These are phyloP conservation scores for Penicillium ochrochloron DNA, from an alignment of 495 filamentous ascomycete species.

Conservation along the genomic window DNA sequence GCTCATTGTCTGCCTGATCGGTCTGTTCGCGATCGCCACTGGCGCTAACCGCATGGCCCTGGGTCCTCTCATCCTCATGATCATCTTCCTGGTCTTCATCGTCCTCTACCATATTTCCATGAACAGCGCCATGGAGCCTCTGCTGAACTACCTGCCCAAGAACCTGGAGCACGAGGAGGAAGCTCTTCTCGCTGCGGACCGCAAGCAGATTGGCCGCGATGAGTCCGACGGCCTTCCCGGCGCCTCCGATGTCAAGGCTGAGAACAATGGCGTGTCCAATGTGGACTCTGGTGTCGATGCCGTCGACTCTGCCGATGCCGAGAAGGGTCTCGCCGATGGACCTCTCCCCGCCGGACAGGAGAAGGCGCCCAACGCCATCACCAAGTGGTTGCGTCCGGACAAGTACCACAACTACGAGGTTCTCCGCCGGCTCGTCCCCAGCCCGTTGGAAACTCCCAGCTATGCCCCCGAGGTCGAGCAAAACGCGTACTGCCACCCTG, in stretches of 20 bases:
- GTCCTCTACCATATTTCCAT: conserved; percentile 83
- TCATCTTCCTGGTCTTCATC: conserved; percentile 79
- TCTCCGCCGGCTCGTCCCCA: conserved; percentile 74
- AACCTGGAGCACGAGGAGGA: conserved; percentile 69
- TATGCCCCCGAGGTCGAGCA: conserved; percentile 65
- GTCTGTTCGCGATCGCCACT: conserved; percentile 76
- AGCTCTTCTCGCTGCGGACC: conserved; percentile 55
- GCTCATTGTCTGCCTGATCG: conserved; percentile 83
- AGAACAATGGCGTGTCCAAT: conserved; percentile 29
- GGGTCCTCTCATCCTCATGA: conserved; percentile 83
- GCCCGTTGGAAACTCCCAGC: conserved; percentile 45
- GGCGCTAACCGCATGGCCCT: conserved; percentile 59
- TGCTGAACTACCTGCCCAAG: conserved; percentile 80
- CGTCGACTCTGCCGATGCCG: conserved; percentile 41
- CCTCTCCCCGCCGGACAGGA: conserved; percentile 40
- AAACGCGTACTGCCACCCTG: conserved; percentile 80
- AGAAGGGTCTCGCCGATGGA: conserved; percentile 39
- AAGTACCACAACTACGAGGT: conserved; percentile 71
- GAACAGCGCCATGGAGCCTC: conserved; percentile 76
- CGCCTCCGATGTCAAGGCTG: conserved; percentile 23
- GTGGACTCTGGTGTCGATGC: conserved; percentile 37
- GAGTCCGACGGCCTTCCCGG: conserved; percentile 22
- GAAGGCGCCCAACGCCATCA: conserved; percentile 58
- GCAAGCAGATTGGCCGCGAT: conserved; percentile 38
- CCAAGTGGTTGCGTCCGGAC: conserved; percentile 80